These are phyloP conservation scores for Closterium sp. DNA, from an alignment of 139 green algal genomes.

Conservation along the genomic window DNA sequence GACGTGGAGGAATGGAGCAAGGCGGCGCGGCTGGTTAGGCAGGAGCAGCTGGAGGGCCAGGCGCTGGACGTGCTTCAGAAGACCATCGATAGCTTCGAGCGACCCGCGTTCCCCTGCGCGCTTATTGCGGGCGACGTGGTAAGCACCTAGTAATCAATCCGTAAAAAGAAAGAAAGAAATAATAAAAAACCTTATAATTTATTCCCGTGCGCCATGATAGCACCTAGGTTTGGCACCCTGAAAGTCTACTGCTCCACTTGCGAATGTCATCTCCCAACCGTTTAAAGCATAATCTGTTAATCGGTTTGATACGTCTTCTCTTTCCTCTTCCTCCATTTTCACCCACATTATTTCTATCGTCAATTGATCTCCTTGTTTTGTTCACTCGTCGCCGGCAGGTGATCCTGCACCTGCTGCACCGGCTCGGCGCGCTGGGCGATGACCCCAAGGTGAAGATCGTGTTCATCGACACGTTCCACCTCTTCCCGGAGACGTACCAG, in stretches of 20 bases:
- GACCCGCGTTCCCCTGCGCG: constrained; percentile 59
- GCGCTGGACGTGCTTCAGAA: constrained; percentile 50
- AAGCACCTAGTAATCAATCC: too few species aligned
- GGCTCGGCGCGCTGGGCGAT: constrained; percentile 52
- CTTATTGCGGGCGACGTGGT: constrained; percentile 64
- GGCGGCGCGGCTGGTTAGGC: constrained; percentile 27
- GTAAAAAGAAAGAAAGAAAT: too few species aligned
- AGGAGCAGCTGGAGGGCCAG: constrained; percentile 54
- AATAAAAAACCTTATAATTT: too few species aligned
- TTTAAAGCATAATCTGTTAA: too few species aligned
- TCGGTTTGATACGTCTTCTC: too few species aligned
- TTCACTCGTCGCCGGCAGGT: constrained; percentile 19
- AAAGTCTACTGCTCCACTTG: too few species aligned
- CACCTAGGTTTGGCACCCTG: too few species aligned
- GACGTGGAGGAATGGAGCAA: constrained; percentile 43
- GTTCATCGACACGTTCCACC: constrained; percentile 68
- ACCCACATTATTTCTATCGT: too few species aligned
- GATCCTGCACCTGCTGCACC: constrained; percentile 60
- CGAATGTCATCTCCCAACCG: too few species aligned
- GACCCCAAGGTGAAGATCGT: constrained; percentile 50
- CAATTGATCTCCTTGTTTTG: neutral
- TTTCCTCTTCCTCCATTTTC: too few species aligned
- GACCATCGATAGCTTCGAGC: constrained; percentile 52
- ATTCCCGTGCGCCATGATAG: too few species aligned
- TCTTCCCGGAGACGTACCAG: constrained; percentile 60